Percentiles rank a stretch among this genome's conserved stretches.
phyloP scores from a whole-genome alignment of 106 monocot species.

The Dioscorea alata region DNA sequence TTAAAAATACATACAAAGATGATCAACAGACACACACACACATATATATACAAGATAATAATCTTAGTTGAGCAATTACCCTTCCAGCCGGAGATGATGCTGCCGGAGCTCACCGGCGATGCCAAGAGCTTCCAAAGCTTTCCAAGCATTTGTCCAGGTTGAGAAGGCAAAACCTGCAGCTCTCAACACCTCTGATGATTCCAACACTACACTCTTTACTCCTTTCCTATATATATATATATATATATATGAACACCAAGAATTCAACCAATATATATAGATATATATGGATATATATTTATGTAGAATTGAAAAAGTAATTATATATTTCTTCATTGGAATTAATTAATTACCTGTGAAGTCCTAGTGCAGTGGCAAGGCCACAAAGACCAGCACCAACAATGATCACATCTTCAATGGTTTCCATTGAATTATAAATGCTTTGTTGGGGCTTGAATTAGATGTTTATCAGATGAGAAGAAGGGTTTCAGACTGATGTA shows the following conservation, averaged over 20 bases:
- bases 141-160: slow-evolving; percentile 49
- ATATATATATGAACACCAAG: too few relatives aligned
- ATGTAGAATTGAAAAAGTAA: background rate
- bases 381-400: slow-evolving; percentile 32
- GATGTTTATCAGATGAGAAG: too few relatives aligned
- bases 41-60: background rate
- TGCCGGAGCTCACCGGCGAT: slow-evolving; percentile 29
- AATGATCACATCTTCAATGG: slow-evolving; percentile 14
- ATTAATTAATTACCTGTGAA: slow-evolving; percentile 5
- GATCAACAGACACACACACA: too few relatives aligned
- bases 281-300: background rate
- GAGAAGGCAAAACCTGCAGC: slow-evolving; percentile 36
- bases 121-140: slow-evolving; percentile 50
- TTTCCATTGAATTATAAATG: slow-evolving; percentile 1
- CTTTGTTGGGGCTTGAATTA: too few relatives aligned
- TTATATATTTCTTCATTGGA: background rate
- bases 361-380: slow-evolving; percentile 32
- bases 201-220: slow-evolving; percentile 40
- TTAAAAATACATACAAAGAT: background rate
- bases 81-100: slow-evolving; percentile 6
- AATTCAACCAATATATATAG: too few relatives aligned
- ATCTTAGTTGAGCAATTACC: slow-evolving; percentile 3
- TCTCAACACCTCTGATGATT: slow-evolving; percentile 37
- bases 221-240: slow-evolving; percentile 23
- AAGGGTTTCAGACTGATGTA: too few relatives aligned